phyloP scores from a whole-genome alignment of 306 rosid genomes.

The Quercus gilva region DNA sequence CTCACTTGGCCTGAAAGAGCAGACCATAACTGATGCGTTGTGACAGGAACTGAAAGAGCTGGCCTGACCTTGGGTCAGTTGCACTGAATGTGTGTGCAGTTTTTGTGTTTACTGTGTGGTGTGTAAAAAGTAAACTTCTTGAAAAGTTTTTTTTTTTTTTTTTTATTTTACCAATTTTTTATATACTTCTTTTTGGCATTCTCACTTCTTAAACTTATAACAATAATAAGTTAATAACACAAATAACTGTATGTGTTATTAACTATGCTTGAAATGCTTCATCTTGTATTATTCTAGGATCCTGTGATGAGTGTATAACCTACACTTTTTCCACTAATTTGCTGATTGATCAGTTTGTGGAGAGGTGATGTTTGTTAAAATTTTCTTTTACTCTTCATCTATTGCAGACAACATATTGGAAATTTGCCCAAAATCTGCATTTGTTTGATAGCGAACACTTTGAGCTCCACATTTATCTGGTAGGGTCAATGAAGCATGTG shows the following conservation, averaged over 20 bases:
- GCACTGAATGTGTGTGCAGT: too few species aligned
- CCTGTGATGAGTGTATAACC: background rate
- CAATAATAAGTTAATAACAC: too few species aligned
- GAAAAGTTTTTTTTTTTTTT: too few species aligned
- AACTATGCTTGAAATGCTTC: background rate
- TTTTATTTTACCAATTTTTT: too few species aligned
- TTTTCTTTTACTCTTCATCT: background rate
- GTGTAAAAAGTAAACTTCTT: too few species aligned
- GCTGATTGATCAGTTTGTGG: background rate
- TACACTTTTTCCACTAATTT: background rate
- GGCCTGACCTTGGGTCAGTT: too few species aligned
- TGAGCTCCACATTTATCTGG: background rate
- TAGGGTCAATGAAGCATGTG: background rate
- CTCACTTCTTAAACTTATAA: too few species aligned
- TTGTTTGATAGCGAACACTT: background rate
- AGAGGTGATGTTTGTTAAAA: background rate
- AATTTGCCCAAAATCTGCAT: background rate
- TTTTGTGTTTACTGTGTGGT: too few species aligned
- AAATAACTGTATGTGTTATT: background rate
- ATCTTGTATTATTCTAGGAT: background rate
- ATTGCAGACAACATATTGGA: background rate
- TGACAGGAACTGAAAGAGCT: too few species aligned
- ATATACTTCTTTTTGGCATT: too few species aligned
- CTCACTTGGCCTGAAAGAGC: too few species aligned
- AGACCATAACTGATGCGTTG: too few species aligned